Evolutionary conservation across 352 stramenopile species (phyloP), one percentile per base, ranked within the genome.

Genomic region (Globisporangium parvum): DNA sequence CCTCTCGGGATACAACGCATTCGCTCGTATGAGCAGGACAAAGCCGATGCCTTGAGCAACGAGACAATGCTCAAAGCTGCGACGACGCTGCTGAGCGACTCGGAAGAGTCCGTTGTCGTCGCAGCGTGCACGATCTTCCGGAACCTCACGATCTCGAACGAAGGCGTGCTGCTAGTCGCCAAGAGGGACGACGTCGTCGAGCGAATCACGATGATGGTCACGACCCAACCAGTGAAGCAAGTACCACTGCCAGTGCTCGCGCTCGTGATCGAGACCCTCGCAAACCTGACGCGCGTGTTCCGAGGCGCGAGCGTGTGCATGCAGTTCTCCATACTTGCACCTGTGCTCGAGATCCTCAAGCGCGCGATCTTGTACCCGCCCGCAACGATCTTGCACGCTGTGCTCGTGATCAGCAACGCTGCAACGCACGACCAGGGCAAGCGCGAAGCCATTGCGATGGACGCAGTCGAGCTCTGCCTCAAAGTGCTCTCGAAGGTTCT

Each of bases 101-200:
- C 57, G 0, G 74, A 85, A 18, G 68, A 87, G 49, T 26, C 53
- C 0, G 78, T 80, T 0, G 65, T 85, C n/a, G 51, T 71, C 28
- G 75, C 71, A 21, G 74, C 62, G 0, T 81, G 69, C 55, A 63
- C 55, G 2, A 73, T 89, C 50, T 77, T 89, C 40, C 67, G 66
- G 12, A 87, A 89, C 62, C 52, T 85, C 35, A 73, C 71, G 0
- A 55, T 85, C 53, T 85, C 75, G 9, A 80, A 78, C 55, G 73
- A 89, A 62, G 79, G 76, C 20, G 66, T 65, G 6, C 47, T 77
- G 10, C 57, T 82, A 2, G 46, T 89, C 6, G 70, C 73, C 0
- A 67, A 62, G 21, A 76, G 70, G 12, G 35, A 59, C 3, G 66
- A 79, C 46, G 57, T 78, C 35, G 57, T 89, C 3, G 39, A 53